Evolutionary conservation across 1,284 basidiomycete genomes (phyloP), one percentile per base, ranked within the genome.

Genomic region (Sphaerobolus stellatus): DNA sequence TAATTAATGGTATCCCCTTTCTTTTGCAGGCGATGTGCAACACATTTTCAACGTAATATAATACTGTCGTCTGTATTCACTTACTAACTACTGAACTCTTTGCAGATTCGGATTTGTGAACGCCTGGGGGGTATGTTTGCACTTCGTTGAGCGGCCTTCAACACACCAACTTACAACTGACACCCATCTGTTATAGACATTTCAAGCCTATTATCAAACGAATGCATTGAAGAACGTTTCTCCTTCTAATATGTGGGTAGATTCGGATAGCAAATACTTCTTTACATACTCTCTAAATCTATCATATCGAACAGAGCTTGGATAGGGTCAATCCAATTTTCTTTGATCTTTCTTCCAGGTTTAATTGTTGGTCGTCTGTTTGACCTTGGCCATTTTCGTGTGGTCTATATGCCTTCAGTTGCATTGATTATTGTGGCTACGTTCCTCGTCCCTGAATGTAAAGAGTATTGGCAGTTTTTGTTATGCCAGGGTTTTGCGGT

Each of bases 311-410:
- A n/a, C n/a, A 87, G 84, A 43, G 79, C 86, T 16, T 90, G 87
- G 88, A 88, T 90, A 55, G 87, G 87, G 2, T 87, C 86, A 0
- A 71, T 87, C 52, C 84, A 89, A 69, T 82, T 78, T 48, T 18
- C 67, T 28, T 55, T 8, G 54, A 5, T 6, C 3, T 6, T 34
- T 9, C 29, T n/a, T 16, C 33, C 31, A 14, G 70, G 60, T 3
- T 71, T 82, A 18, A 51, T 82, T 31, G 68, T 73, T 18, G 84
- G 84, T 0, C 78, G 82, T 3, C 65, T 85, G 7, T 83, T 86
- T 64, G 84, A 87, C 62, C 59, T 79, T 2, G 84, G 84, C 18
- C 77, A 82, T 62, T 79, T 81, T 59, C 71, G 71, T 30, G 63
- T 73, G 3, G 72, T 81, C 7, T 70, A 79, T 41, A 59, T 75